These are phyloP conservation scores for Cyberlindnera xylosilytica DNA, from an alignment of 805 yeast species.

Conservation along the genomic window DNA sequence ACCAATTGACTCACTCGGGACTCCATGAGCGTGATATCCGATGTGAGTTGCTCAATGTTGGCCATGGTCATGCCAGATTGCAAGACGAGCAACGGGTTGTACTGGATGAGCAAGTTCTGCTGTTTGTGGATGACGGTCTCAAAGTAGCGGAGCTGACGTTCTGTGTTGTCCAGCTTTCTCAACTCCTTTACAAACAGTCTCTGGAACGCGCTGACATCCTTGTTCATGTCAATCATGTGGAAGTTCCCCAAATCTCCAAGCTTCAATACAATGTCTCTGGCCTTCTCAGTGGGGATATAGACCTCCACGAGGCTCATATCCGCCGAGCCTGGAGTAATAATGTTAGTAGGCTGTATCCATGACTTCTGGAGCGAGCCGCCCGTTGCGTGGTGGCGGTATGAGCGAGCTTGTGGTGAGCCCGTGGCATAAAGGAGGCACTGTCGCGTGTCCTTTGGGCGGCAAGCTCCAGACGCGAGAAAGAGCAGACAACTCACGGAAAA, in stretches of 20 bases:
- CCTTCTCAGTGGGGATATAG: conserved; percentile 85
- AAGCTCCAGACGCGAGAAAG: not conserved
- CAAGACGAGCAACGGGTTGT: conserved; percentile 28
- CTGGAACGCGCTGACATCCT: conserved; percentile 79
- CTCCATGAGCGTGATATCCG: conserved; percentile 65
- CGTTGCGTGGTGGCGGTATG: too few species aligned
- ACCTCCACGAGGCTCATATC: conserved; percentile 93
- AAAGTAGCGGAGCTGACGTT: conserved; percentile 71
- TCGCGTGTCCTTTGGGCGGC: not conserved
- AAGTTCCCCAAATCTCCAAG: conserved; percentile 84
- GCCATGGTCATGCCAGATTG: conserved; percentile 35
- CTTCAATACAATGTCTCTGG: conserved; percentile 81
- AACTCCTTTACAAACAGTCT: conserved; percentile 87
- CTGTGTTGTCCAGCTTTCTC: conserved; percentile 78
- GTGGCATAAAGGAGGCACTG: not conserved
- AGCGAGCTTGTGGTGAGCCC: too few species aligned
- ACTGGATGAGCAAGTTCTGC: conserved; percentile 35
- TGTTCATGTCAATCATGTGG: conserved; percentile 87
- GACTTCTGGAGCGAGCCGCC: too few species aligned
- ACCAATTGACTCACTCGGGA: conserved; percentile 69
- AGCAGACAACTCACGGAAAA: conserved; percentile 32
- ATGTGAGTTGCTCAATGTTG: conserved; percentile 61
- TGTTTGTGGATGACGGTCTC: conserved; percentile 48
- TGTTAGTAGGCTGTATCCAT: conserved; percentile 11
- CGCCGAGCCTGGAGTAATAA: conserved; percentile 63